These are phyloP conservation scores for Ganoderma leucocontextum DNA, from an alignment of 1,284 basidiomycete species.

Conservation along the genomic window DNA sequence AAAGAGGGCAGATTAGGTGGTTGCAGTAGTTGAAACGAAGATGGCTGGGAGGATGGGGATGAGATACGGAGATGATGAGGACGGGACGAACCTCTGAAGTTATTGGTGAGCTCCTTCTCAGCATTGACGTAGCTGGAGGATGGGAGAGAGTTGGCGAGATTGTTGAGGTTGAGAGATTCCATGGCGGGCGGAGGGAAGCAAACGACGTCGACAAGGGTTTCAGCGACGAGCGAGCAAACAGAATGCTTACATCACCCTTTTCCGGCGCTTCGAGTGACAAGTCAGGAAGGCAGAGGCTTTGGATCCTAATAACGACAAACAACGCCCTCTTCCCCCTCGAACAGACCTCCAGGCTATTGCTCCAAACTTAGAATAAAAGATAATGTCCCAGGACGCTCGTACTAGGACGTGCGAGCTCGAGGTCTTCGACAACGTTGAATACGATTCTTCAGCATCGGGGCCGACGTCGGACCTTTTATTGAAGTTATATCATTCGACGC, in stretches of 20 bases:
- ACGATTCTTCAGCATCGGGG: too few species aligned
- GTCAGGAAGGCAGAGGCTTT: not conserved
- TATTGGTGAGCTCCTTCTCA: conserved; percentile 79
- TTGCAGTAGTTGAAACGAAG: not conserved
- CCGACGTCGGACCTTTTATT: too few species aligned
- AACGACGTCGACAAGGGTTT: not conserved
- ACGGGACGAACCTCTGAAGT: conserved; percentile 70
- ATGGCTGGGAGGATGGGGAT: conserved; percentile 8
- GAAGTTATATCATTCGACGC: too few species aligned
- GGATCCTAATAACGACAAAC: conserved; percentile 1
- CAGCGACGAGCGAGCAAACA: not conserved
- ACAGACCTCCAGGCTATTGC: too few species aligned
- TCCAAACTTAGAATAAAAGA: too few species aligned
- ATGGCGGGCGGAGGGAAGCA: conserved; percentile 36
- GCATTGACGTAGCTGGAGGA: conserved; percentile 66
- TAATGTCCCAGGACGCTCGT: too few species aligned
- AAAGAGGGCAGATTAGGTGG: not conserved
- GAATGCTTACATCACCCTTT: not conserved
- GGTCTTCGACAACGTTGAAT: too few species aligned
- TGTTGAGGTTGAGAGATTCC: conserved; percentile 81
- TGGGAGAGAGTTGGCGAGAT: conserved; percentile 76
- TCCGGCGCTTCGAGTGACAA: not conserved
- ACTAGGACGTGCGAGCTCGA: too few species aligned
- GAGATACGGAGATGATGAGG: conserved; percentile 11
- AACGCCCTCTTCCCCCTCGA: not conserved